A percentile compares a stretch with the other conserved stretches of the same genome.
phyloP scores from a whole-genome alignment of 208 protist genomes.

The Trichomonas tenax region DNA sequence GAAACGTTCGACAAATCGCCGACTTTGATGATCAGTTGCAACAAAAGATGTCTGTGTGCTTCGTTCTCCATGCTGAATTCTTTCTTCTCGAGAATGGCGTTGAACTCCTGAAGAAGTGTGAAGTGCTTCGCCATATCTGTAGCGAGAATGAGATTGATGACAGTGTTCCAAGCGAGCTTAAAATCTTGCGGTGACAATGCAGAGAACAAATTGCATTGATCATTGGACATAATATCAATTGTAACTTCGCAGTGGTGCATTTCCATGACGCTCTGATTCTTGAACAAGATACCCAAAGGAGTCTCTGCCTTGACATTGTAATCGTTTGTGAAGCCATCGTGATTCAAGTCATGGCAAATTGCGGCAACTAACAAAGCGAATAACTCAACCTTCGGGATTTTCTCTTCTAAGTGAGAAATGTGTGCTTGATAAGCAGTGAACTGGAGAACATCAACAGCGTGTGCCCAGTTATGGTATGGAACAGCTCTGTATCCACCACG shows the following conservation, averaged over 20 bases:
- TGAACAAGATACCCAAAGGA: slow-evolving; percentile 59
- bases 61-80: no score
- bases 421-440: slow-evolving; percentile 38
- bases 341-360: slow-evolving; percentile 82
- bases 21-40: neutral
- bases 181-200: slow-evolving; percentile 30
- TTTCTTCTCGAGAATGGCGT: neutral
- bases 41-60: neutral
- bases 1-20: neutral
- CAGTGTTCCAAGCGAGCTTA: slow-evolving; percentile 26
- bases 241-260: slow-evolving; percentile 42
- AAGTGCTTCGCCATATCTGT: slow-evolving; percentile 49
- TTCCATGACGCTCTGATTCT: slow-evolving; percentile 49
- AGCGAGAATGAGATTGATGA: slow-evolving; percentile 42
- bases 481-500: slow-evolving; percentile 26
- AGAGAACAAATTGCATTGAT: slow-evolving; percentile 33
- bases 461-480: slow-evolving; percentile 55
- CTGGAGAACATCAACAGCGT: slow-evolving; percentile 53
- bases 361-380: slow-evolving; percentile 63
- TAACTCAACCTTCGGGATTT: slow-evolving; percentile 51
- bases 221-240: slow-evolving; percentile 28
- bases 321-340: slow-evolving; percentile 82
- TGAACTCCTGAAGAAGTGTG: slow-evolving; percentile 19
- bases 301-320: slow-evolving; percentile 70
- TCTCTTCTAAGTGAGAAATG: slow-evolving; percentile 45